A percentile compares a stretch with the other conserved stretches of the same genome.
Conservation (phyloP, 768 basidiomycete species). For the Postia placenta region DNA sequence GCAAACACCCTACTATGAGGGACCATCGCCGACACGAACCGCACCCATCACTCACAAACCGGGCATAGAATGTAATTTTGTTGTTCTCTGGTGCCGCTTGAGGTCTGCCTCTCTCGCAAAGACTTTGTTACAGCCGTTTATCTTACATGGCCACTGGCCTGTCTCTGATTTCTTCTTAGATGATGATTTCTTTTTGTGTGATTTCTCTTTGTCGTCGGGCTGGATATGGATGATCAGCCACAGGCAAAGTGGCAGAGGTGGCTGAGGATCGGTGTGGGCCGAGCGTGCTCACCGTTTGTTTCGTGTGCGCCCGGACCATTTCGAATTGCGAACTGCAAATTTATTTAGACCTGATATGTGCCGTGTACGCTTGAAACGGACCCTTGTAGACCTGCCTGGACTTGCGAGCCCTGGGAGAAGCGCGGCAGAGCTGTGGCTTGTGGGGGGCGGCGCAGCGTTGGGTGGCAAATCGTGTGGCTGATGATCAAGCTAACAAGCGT, state of each 20-base stretch:
- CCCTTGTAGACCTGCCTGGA: neutral
- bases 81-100: conserved; percentile 76
- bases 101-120: conserved; percentile 80
- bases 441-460: conserved; percentile 10
- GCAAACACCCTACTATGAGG: conserved; percentile 4
- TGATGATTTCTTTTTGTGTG: conserved; percentile 32
- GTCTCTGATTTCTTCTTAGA: conserved; percentile 46
- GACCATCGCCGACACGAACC: neutral
- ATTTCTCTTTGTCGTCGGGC: conserved; percentile 39
- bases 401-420: too few relatives aligned
- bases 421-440: conserved; percentile 12
- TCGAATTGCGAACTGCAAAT: neutral
- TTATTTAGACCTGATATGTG: conserved; percentile 4
- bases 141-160: conserved; percentile 73
- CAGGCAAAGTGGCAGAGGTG: conserved; percentile 21
- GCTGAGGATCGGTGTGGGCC: conserved; percentile 18
- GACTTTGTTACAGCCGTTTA: conserved; percentile 76
- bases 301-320: conserved; percentile 24
- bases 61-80: conserved; percentile 69
- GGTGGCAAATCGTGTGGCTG: conserved; percentile 11
- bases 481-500: neutral
- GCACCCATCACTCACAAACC: conserved; percentile 44
- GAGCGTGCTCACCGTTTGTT: conserved; percentile 28
- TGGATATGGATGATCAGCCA: conserved; percentile 20
- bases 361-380: conserved; percentile 1